A percentile compares a stretch with the other conserved stretches of the same genome.
Evolutionary conservation across 805 yeast genomes (phyloP).

Genomic region (Ogataea degrootiae): DNA sequence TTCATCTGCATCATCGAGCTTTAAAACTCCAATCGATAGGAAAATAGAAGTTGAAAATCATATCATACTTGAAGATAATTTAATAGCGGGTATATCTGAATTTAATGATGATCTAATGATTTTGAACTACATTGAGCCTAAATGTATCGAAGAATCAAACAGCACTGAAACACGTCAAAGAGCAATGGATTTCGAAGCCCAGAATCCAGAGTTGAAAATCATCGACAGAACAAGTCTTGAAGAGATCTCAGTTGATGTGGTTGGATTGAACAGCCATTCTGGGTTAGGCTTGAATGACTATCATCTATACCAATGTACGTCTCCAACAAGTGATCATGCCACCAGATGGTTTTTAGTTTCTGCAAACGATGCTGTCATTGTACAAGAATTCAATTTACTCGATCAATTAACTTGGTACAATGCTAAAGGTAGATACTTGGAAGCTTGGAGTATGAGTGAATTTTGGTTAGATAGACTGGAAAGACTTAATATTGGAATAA

Average conservation of each 20-base stretch:
- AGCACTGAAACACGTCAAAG: constrained; percentile 10
- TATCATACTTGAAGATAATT: constrained; percentile 41
- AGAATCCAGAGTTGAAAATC: constrained; percentile 72
- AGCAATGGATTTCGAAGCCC: constrained; percentile 18
- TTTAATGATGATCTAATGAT: constrained; percentile 65
- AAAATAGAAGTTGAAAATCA: constrained; percentile 43
- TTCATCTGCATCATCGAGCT: constrained; percentile 49
- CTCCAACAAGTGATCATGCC: constrained; percentile 21
- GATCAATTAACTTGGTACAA: constrained; percentile 76
- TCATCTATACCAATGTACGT: constrained; percentile 53
- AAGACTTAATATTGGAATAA: constrained; percentile 56
- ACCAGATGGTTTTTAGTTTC: constrained; percentile 61
- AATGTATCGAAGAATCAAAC: constrained; percentile 16
- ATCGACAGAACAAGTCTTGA: constrained; percentile 62
- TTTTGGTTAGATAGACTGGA: constrained; percentile 46
- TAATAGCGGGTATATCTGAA: constrained; percentile 76
- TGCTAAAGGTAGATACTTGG: constrained; percentile 45
- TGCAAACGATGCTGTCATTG: constrained; percentile 76
- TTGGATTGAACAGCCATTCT: constrained; percentile 54
- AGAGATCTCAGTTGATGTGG: constrained; percentile 74
- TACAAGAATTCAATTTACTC: constrained; percentile 60
- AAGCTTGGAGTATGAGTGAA: constrained; percentile 78
- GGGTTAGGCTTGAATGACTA: constrained; percentile 77
- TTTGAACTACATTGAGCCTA: constrained; percentile 45
- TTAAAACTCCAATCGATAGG: constrained; percentile 39